Percentiles rank a stretch among this genome's conserved stretches.
Conservation (phyloP, 805 yeast species). For the Candida silvatica region DNA sequence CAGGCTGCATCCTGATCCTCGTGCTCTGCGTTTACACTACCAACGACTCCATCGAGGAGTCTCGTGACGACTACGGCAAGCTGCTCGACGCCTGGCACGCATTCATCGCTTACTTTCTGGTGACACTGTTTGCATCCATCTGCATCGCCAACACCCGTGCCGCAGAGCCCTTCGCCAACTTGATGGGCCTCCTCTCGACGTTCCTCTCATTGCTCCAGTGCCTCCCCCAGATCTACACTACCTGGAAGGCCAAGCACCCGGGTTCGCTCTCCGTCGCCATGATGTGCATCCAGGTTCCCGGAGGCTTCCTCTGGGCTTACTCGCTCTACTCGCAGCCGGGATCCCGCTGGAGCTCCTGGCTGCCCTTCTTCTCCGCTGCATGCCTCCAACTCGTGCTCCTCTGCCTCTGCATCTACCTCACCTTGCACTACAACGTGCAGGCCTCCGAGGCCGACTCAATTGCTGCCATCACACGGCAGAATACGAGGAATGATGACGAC, state of each 20-base stretch:
- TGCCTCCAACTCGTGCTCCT: slow-evolving; percentile 54
- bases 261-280: slow-evolving; percentile 73
- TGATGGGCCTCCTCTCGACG: slow-evolving; percentile 60
- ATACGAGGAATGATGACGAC: slow-evolving; percentile 11
- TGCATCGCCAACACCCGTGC: slow-evolving; percentile 16
- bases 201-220: slow-evolving; percentile 61
- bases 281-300: slow-evolving; percentile 87
- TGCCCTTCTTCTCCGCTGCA: slow-evolving; percentile 71
- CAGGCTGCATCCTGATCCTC: slow-evolving; percentile 49
- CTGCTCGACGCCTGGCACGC: slow-evolving; percentile 32
- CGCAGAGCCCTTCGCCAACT: slow-evolving; percentile 37
- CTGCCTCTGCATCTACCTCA: slow-evolving; percentile 50
- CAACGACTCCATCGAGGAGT: slow-evolving; percentile 35
- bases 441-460: too few relatives aligned
- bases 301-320: slow-evolving; percentile 76
- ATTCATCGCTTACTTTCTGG: slow-evolving; percentile 29
- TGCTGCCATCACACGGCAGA: too few relatives aligned
- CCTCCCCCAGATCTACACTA: slow-evolving; percentile 71
- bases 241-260: slow-evolving; percentile 60
- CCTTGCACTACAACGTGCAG: too few relatives aligned
- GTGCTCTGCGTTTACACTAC: slow-evolving; percentile 45
- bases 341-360: slow-evolving; percentile 81
- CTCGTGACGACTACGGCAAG: slow-evolving; percentile 32
- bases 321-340: slow-evolving; percentile 65
- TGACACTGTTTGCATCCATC: slow-evolving; percentile 27